Evolutionary conservation across 148 eudicot genomes (phyloP), one percentile per base, ranked within the genome.

Genomic region (Rhododendron kiyosumense): DNA sequence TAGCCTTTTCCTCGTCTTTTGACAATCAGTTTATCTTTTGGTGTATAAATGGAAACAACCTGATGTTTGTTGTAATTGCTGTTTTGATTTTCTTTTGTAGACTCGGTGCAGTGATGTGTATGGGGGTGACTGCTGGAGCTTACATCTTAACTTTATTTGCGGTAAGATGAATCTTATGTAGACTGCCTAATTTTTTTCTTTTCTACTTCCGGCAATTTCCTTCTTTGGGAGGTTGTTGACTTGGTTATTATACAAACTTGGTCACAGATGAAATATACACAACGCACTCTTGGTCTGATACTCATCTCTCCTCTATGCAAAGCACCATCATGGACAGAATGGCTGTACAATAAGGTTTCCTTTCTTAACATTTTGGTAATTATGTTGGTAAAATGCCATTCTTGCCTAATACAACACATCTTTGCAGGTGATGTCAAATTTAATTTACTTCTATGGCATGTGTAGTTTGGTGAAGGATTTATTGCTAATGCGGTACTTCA

Each of bases 101-200:
- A 87, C 94, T 96, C 81, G 94, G 94, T 82, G 89, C 92, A 52
- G 98, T 94, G 84, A 92, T 96, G 98, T 94, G 96, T 87, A 89
- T 96, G 97, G 99, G 99, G 6, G 98, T 94, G 84, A 96, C 97
- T 52, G 96, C 99, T 82, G 99, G 99, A 88, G 98, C 98, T 84
- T 96, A 96, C 88, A 90, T 96, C 84, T 89, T 96, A 38, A 92
- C 96, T 81, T 90, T 93, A 32, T 96, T 96, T 91, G 97, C 99
- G 89, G 99, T 96, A 92, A 91, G 97, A 87, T 78, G n/a, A 81
- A 24, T 52, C 30, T 48, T 71, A 49, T 65, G 67, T 32, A 11
- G 65, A 61, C 46, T 36, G 79, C 59, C 43, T 54, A 1, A 26
- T 32, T 73, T 73, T 22, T 13, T 13, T 10, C 5, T 5, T 49